phyloP scores from a whole-genome alignment of 768 basidiomycete species.

The Mycena haematopus region DNA sequence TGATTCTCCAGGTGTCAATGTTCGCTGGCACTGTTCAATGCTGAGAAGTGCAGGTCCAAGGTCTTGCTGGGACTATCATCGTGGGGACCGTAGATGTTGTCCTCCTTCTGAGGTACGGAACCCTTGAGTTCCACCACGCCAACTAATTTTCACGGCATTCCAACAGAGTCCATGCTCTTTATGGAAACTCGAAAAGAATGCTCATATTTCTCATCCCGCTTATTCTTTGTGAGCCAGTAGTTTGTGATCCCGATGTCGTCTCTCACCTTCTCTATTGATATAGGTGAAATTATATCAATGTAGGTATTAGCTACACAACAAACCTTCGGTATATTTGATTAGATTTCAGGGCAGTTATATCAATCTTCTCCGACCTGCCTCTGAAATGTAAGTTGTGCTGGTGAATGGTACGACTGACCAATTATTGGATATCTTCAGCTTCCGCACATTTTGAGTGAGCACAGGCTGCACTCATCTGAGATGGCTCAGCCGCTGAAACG shows the following conservation, averaged over 20 bases:
- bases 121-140: not conserved
- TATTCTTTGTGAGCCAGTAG: not conserved
- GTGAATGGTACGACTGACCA: not conserved
- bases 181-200: not conserved
- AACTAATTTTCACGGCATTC: not conserved
- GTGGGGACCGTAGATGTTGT: not conserved
- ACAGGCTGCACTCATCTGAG: not conserved
- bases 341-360: not conserved
- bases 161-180: not conserved
- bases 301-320: not conserved
- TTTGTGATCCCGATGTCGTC: not conserved
- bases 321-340: not conserved
- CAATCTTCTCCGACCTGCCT: not conserved
- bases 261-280: not conserved
- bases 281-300: not conserved
- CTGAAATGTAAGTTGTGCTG: not conserved
- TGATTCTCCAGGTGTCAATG: not conserved
- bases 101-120: constrained; percentile 1
- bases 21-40: not conserved
- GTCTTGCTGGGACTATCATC: not conserved
- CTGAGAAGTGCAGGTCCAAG: not conserved
- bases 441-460: not conserved
- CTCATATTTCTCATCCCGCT: not conserved
- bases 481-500: not conserved
- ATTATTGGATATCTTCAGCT: not conserved